Base-by-base conservation (phyloP, 306 rosid genomes). In the Cicer yamashitae region DNA sequence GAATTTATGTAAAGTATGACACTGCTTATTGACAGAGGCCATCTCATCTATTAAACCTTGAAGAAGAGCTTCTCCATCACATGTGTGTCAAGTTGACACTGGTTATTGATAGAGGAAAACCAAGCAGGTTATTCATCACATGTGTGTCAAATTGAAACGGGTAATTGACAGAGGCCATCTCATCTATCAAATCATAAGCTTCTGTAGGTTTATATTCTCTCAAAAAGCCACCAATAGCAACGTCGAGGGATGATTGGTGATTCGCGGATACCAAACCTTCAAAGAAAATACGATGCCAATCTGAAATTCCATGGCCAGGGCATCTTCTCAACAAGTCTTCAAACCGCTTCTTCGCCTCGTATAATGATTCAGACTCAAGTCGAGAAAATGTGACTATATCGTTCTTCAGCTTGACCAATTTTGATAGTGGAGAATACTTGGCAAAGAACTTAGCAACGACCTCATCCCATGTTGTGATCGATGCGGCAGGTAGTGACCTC, bases 401-500 rank as follows among this genome's bases (percentile, higher is more conserved):
- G 10, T 8, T 15, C 37, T 13, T 65, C n/a, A 9, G 4, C 11
- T 9, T 17, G 4, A 2, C 34, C 52, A 41, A 14, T 9, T 44
- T 65, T 41, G 50, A 17, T 4, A 8, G 38, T 15, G 70, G 70
- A 17, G 6, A 63, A 6, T 7, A 64, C 70, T 10, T 41, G 1
- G 30, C 9, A 37, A 3, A 10, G 8, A 64, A 41, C 14, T 41
- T 14, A 15, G 51, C 40, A 64, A 0, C 34, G 0, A 64, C 37
- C 14, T 64, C 14, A 37, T 64, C 46, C 70, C 70, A 64, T 5
- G 70, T 64, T 44, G 70, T 15, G 70, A 41, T 64, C 15, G 51
- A 18, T 18, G 1, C 20, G 20, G 20, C 20, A 18, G 20, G 20
- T 18, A 18, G 20, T 18, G 20, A 18, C 20, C 20, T 18, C 20